Conservation (phyloP, 2,329 filamentous ascomycete genomes). For the Pestalotiopsis sp. region DNA sequence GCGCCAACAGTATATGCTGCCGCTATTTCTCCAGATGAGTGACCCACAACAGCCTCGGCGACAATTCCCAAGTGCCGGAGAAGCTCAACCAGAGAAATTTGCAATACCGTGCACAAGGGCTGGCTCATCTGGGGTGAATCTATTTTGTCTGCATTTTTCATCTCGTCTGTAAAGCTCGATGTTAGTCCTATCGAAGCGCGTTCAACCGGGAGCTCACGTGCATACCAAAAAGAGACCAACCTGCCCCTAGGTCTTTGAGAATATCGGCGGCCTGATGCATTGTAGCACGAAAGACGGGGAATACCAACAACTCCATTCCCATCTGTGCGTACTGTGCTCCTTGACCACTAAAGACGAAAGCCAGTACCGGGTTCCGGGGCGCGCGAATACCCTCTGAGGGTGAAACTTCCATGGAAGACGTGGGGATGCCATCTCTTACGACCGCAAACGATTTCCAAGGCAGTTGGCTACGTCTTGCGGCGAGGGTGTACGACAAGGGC, state of each 20-base stretch:
- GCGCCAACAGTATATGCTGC: slow-evolving; percentile 28
- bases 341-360: slow-evolving; percentile 37
- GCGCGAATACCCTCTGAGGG: neutral
- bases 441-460: slow-evolving; percentile 27
- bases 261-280: slow-evolving; percentile 15
- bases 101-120: slow-evolving; percentile 43
- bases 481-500: slow-evolving; percentile 28
- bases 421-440: neutral
- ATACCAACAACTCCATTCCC: slow-evolving; percentile 30
- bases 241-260: slow-evolving; percentile 11
- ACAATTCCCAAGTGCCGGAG: slow-evolving; percentile 29
- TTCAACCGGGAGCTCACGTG: neutral
- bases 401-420: neutral
- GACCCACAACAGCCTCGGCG: slow-evolving; percentile 33
- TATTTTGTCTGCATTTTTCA: neutral
- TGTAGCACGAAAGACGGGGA: slow-evolving; percentile 18
- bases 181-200: neutral
- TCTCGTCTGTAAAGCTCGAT: neutral
- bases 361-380: neutral
- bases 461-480: slow-evolving; percentile 26
- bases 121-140: slow-evolving; percentile 30
- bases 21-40: slow-evolving; percentile 41
- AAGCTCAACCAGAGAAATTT: slow-evolving; percentile 41
- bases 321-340: slow-evolving; percentile 38
- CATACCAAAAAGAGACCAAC: slow-evolving; percentile 17